Base-by-base conservation (phyloP, 1,139 yeast species). In the Chernovozyma sophiae-reginae region DNA sequence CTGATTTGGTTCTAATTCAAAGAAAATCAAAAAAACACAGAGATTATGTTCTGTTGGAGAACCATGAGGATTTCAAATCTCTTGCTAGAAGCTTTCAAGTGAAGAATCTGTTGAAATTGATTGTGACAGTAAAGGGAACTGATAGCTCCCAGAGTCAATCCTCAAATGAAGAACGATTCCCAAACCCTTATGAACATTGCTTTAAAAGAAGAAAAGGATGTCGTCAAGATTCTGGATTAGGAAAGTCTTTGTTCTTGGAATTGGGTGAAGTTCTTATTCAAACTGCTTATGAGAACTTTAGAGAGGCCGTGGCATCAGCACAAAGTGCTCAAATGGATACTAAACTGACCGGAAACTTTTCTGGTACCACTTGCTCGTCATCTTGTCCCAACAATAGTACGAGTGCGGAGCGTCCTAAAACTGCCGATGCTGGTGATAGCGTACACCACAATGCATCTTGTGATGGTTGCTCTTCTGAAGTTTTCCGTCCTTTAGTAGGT, bases 1-100 rank as follows among this genome's bases (percentile, higher is more conserved):
- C 40, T 2, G 34, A 37, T 4, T n/a, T 13, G 8, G 13, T 37
- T 19, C 17, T 38, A 37, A 31, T 49, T 36, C 26, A 43, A 30
- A 56, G 79, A 43, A 70, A 65, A 44, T 68, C 75, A 7, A 73
- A 72, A 55, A 69, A 68, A 45, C 58, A 58, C 35, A 65, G 64
- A 42, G 51, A 56, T 15, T 76, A 59, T 45, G 70, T 74, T 4
- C 45, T 58, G 8, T 60, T 77, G 48, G 65, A 62, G 28, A 37
- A 60, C 4, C 48, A 41, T 2, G 58, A 60, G 11, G 81, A 76
- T 44, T 77, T 71, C 51, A 66, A 58, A 44, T 59, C 72, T 13
- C 56, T 77, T 41, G 50, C 54, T 25, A 62, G 81, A 43, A 72
- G 79, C 35, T 59, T 70, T 45, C 58, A 62, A 41, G 75, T 69